Conservation (phyloP, 2,329 filamentous ascomycete genomes). For the Byssothecium circinans region DNA sequence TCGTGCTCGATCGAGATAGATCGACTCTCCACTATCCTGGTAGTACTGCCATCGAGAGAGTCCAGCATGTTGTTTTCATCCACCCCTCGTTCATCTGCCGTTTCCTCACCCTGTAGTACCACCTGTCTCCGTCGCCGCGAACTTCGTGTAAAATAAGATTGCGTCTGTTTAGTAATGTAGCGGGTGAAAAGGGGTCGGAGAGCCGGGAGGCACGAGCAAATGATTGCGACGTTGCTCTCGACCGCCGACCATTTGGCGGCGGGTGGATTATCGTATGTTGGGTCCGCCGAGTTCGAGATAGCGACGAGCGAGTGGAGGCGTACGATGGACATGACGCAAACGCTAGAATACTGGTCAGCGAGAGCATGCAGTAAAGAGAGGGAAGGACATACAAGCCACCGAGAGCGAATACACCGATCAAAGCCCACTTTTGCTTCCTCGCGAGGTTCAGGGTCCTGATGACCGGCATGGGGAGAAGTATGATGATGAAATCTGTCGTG, state of each 20-base stretch:
- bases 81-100: no score
- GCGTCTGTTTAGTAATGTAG: conserved; percentile 17
- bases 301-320: conserved; percentile 37
- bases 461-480: conserved; percentile 40
- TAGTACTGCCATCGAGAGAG: no score
- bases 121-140: no score
- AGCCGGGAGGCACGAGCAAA: conserved; percentile 37
- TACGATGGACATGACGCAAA: conserved; percentile 39
- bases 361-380: not conserved
- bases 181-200: conserved; percentile 31
- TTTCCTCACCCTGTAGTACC: no score
- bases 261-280: conserved; percentile 36
- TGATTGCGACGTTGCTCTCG: conserved; percentile 37
- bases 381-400: conserved; percentile 45
- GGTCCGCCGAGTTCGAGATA: conserved; percentile 33
- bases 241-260: conserved; percentile 36
- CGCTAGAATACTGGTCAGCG: no score
- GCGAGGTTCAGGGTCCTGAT: conserved; percentile 39
- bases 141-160: no score
- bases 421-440: conserved; percentile 38
- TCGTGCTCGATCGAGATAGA: no score
- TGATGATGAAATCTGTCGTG: conserved; percentile 36
- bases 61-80: no score
- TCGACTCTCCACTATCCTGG: no score
- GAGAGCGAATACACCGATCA: conserved; percentile 43